Evolutionary conservation across 306 rosid species (phyloP).

Genomic region (Vigna hirtella): DNA sequence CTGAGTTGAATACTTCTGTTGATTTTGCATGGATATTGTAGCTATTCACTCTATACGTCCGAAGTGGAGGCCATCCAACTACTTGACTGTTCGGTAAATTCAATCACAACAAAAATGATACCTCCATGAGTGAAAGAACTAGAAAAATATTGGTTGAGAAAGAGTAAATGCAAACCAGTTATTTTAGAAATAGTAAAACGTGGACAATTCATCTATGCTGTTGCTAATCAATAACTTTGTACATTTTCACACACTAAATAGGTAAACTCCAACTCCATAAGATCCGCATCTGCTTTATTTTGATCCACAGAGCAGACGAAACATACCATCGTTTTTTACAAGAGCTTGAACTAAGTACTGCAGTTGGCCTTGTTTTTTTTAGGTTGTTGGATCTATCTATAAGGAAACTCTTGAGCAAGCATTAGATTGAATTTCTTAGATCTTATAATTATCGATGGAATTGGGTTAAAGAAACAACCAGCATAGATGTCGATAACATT

Average conservation of each 20-base stretch:
- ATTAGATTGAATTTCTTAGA: conserved; percentile 8
- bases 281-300: conserved; percentile 2
- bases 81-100: conserved; percentile 72
- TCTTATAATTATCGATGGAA: neutral
- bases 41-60: conserved; percentile 80
- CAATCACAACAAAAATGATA: conserved; percentile 46
- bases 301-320: neutral
- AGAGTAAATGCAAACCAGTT: conserved; percentile 9
- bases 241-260: neutral
- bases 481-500: conserved; percentile 15
- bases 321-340: neutral
- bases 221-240: neutral
- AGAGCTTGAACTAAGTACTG: neutral
- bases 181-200: conserved; percentile 8
- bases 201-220: neutral
- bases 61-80: conserved; percentile 98
- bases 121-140: conserved; percentile 39
- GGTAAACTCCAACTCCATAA: conserved; percentile 20
- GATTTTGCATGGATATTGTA: conserved; percentile 68
- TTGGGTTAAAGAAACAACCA: conserved; percentile 4
- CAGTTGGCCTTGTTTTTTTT: neutral
- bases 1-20: conserved; percentile 59
- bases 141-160: conserved; percentile 23
- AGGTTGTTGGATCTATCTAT: conserved; percentile 29
- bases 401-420: conserved; percentile 31